Evolutionary conservation across 768 basidiomycete genomes (phyloP), one percentile per base, ranked within the genome.

Genomic region (Mycena polygramma): DNA sequence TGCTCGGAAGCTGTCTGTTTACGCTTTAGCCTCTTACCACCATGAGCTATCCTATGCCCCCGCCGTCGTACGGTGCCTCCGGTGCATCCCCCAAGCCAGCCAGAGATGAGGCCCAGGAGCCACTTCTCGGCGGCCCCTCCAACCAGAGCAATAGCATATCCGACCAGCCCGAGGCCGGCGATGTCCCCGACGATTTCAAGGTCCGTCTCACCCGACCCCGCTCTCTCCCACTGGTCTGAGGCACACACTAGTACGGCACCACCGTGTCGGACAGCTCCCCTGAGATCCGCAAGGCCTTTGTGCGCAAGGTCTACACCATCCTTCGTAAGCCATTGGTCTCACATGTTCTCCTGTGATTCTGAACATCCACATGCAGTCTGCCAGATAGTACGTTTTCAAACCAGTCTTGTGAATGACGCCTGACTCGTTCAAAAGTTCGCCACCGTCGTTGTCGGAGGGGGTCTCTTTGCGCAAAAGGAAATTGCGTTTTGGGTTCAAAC

Each of bases 101-200:
- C n/a, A 71, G 75, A 10, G 81, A 84, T n/a, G 83, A 82, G 7
- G 76, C 78, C 9, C 75, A 77, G 2, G 86, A 92, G 69, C 93
- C 92, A 1, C 81, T 95, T 45, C 84, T 93, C 30, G 85, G 84
- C 49, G 82, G 86, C 30, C 79, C 87, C 22, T 84, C 88, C 63
- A 83, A 86, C 68, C 82, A 80, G 49, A 78, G 69, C 51, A 84
- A 85, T 36, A 90, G 82, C n/a, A 86, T 90, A 73, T 93, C 87
- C 73, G 89, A 96, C 81, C 94, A 96, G 74, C 91, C 94, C 7
- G 84, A 81, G 35, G 83, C 82, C 41, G 94, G 88, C 55, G 95
- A 96, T 73, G 76, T 96, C 55, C 95, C 94, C 0, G 96, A 97
- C 76, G 97, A 98, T 80, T 98, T 98, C 89, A 95, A 97, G 88